phyloP scores from a whole-genome alignment of 768 basidiomycete species.

The Naganishia antarctica region DNA sequence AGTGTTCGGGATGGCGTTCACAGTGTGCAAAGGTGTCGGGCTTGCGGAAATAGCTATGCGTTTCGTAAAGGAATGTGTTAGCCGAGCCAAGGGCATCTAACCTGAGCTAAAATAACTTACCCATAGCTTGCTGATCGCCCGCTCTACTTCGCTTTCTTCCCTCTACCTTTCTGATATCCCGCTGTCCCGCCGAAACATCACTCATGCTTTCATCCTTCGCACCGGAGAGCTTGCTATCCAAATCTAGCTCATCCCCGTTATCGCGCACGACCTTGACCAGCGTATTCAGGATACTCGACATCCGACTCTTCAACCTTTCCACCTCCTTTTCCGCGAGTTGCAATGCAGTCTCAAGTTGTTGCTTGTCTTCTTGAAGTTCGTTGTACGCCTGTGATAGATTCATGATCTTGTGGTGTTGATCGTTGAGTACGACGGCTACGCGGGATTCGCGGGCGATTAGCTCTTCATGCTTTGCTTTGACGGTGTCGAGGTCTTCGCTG shows the following conservation, averaged over 20 bases:
- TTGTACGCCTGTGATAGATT: constrained; percentile 13
- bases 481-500: not conserved
- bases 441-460: constrained; percentile 7
- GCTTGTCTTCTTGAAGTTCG: not conserved
- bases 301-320: constrained; percentile 1
- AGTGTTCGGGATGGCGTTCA: too few relatives aligned
- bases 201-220: not conserved
- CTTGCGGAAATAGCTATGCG: too few relatives aligned
- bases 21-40: too few relatives aligned
- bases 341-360: not conserved
- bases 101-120: not conserved
- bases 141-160: not conserved
- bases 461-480: constrained; percentile 3
- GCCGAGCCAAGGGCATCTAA: too few relatives aligned
- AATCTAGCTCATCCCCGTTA: constrained; percentile 4
- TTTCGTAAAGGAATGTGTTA: too few relatives aligned
- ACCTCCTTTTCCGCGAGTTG: constrained; percentile 12
- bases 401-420: constrained; percentile 17
- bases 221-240: too few relatives aligned
- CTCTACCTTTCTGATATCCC: not conserved
- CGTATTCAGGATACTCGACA: constrained; percentile 7
- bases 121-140: not conserved
- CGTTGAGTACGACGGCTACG: constrained; percentile 1
- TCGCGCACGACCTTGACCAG: constrained; percentile 8
- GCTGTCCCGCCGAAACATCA: not conserved